phyloP scores from a whole-genome alignment of 2,329 filamentous ascomycete species.

The Fusarium sp. region DNA sequence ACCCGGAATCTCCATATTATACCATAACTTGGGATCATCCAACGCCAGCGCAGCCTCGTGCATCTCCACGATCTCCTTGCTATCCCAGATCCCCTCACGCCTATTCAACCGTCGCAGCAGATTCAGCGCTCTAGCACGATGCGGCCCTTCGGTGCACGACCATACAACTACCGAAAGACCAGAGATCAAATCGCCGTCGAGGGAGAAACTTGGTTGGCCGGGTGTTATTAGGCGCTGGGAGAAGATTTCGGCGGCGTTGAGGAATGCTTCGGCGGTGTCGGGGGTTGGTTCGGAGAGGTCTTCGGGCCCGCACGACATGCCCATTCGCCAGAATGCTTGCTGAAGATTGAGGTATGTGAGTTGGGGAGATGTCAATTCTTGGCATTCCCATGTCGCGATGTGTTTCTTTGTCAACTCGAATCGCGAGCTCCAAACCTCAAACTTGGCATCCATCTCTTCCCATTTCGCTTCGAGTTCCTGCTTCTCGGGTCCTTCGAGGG shows the following conservation, averaged over 20 bases:
- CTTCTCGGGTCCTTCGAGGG: neutral
- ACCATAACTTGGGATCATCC: neutral
- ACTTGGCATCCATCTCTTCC: neutral
- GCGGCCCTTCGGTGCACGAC: neutral
- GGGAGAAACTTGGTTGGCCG: conserved; percentile 8
- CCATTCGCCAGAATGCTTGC: conserved; percentile 25
- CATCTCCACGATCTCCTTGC: conserved; percentile 30
- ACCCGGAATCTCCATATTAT: conserved; percentile 9
- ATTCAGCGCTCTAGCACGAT: conserved; percentile 9
- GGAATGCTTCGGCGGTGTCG: neutral
- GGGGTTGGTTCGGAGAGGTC: neutral
- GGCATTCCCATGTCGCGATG: neutral
- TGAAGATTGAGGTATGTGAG: conserved; percentile 12
- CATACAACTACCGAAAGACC: conserved; percentile 13
- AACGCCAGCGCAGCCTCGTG: conserved; percentile 25
- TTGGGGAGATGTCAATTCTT: neutral
- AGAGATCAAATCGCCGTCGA: conserved; percentile 19
- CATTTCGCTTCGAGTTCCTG: neutral
- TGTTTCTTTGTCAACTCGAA: conserved; percentile 23
- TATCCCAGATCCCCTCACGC: conserved; percentile 37
- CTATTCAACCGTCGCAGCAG: conserved; percentile 25
- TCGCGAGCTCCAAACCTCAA: neutral
- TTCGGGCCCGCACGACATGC: neutral
- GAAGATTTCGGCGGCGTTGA: conserved; percentile 10
- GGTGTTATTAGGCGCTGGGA: neutral